Evolutionary conservation across 2,329 filamentous ascomycete species (phyloP).

Genomic region (Ophiostoma australiae): DNA sequence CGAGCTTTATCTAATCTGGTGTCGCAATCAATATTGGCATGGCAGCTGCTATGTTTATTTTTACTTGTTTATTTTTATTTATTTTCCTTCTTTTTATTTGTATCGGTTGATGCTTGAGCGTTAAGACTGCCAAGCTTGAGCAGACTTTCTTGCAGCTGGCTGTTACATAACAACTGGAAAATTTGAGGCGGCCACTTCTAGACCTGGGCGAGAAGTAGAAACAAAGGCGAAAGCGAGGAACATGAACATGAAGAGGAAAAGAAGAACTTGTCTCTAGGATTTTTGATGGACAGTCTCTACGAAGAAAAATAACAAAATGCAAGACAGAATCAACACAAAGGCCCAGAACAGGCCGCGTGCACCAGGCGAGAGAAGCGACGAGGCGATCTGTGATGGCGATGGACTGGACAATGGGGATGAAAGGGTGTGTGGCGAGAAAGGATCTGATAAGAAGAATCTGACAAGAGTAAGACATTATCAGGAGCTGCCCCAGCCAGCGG

Average conservation of each 20-base stretch:
- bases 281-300: too few relatives aligned
- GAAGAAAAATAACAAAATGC: background rate
- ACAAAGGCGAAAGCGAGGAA: background rate
- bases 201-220: background rate
- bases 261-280: background rate
- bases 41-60: background rate
- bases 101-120: background rate
- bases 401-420: background rate
- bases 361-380: background rate
- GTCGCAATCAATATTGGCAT: background rate
- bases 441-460: constrained; percentile 2
- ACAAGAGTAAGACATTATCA: background rate
- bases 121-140: background rate
- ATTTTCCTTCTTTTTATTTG: background rate
- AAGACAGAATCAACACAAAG: background rate
- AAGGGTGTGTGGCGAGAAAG: background rate
- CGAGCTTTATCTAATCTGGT: background rate
- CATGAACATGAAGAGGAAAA: background rate
- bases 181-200: background rate
- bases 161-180: background rate
- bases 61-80: too few relatives aligned
- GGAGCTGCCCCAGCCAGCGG: background rate
- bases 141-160: background rate
- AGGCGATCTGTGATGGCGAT: background rate
- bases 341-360: background rate